Evolutionary conservation across 164 flowering plant genomes (phyloP), one percentile per base, ranked within the genome.

Genomic region (Chloranthus sessilifolius): DNA sequence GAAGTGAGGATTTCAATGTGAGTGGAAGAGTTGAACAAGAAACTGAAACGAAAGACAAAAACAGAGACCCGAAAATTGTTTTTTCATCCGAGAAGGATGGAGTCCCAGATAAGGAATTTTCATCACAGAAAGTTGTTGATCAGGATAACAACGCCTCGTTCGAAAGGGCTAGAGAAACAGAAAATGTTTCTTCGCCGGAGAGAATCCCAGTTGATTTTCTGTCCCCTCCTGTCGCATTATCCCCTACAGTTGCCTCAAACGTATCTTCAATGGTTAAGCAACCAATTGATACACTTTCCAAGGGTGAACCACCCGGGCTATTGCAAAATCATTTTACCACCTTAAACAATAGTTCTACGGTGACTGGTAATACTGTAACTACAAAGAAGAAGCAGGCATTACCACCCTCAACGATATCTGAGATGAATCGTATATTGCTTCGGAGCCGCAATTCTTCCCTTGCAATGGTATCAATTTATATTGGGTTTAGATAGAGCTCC

Each of bases 381-480:
- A 50, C 20, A 43, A 53, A 49, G 53, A 28, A 34, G 57, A 40
- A 41, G 49, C 24, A 6, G 31, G 36, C 26, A 29, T 11, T 47
- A 8, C 37, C 37, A 14, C 41, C 68, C 26, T 45, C 11, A 47
- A 28, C 52, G 5, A 33, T 55, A 35, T 15, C 50, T 22, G 42
- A 55, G 40, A 55, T 24, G 50, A 43, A 43, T 33, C 19, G 1
- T 14, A 27, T 45, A 16, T 44, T 45, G 31, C 49, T 12, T 3
- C 14, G 49, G 28, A 55, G 50, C 24, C 17, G 41, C 5, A n/a
- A n/a, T 22, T 43, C 49, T 34, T 17, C 22, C 6, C 25, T 16
- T 36, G 23, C 31, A 15, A 9, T 44, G 59, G 59, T 55, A 23
- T 33, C 50, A 15, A 12, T 31, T 19, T 16, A 33, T 7, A 33